Percentiles rank a stretch among this genome's conserved stretches.
Evolutionary conservation across 371 early-diverging fungal species (phyloP).

Genomic region (Syncephalis fuscata): DNA sequence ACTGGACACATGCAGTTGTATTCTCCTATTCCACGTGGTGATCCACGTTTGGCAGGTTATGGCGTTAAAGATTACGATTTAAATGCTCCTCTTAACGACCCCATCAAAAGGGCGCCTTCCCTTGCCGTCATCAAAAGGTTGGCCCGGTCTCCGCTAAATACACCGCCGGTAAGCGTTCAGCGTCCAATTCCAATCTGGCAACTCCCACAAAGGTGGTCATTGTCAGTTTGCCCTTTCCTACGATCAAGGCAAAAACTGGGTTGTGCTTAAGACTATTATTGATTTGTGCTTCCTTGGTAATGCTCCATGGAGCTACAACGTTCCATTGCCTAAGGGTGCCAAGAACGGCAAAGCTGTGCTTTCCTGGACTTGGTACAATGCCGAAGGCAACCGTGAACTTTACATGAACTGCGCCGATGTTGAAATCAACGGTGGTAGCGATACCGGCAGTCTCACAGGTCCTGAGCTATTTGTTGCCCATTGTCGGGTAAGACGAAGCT

Average conservation of each 20-base stretch:
- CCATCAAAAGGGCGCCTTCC: conserved; percentile 1
- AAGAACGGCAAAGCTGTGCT: conserved; percentile 19
- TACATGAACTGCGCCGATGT: conserved; percentile 53
- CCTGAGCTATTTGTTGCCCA: conserved; percentile 30
- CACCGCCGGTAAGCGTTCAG: background rate
- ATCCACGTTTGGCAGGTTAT: background rate
- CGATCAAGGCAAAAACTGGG: conserved; percentile 30
- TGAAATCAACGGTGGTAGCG: conserved; percentile 17
- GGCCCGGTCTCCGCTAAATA: background rate
- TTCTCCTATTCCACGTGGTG: conserved; percentile 14
- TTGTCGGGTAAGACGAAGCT: conserved; percentile 10
- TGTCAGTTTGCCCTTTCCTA: conserved; percentile 43
- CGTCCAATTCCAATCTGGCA: background rate
- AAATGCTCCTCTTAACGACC: conserved; percentile 1
- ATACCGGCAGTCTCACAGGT: conserved; percentile 19
- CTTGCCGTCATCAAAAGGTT: background rate
- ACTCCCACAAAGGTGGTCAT: conserved; percentile 29
- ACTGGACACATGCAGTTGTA: conserved; percentile 14
- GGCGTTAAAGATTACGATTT: conserved; percentile 1
- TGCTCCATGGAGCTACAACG: background rate
- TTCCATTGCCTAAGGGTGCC: conserved; percentile 3
- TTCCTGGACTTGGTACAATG: conserved; percentile 29
- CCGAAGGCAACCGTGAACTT: conserved; percentile 38
- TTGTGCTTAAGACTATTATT: conserved; percentile 13
- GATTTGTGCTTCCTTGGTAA: background rate